Evolutionary conservation across 108 stramenopile genomes (phyloP).

Genomic region (Hondaea fermentalgiana): DNA sequence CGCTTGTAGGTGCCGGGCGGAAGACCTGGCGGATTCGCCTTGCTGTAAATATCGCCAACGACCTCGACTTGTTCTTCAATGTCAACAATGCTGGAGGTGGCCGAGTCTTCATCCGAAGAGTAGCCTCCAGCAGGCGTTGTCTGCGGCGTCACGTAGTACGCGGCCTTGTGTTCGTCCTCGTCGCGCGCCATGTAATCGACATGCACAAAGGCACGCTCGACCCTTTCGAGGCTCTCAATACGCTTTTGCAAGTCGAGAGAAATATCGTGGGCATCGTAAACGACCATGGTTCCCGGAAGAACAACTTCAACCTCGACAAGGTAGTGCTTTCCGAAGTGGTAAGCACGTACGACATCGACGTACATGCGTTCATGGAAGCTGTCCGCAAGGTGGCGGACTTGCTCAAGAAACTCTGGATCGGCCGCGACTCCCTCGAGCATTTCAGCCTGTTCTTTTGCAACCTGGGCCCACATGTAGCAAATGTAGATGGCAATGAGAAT

Average conservation of each 20-base stretch:
- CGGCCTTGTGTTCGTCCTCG: slow-evolving; percentile 72
- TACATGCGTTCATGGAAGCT: slow-evolving; percentile 67
- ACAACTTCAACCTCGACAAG: slow-evolving; percentile 87
- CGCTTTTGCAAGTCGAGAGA: slow-evolving; percentile 88
- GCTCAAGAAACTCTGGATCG: slow-evolving; percentile 72
- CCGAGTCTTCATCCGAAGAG: not conserved
- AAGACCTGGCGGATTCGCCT: not conserved
- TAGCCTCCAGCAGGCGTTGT: not conserved
- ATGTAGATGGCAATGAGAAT: slow-evolving; percentile 79
- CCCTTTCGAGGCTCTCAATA: slow-evolving; percentile 75
- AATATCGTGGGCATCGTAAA: slow-evolving; percentile 78
- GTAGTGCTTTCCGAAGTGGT: slow-evolving; percentile 88
- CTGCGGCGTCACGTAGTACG: slow-evolving; percentile 9
- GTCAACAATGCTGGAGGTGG: not conserved
- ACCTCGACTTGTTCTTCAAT: not conserved
- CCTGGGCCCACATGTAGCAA: slow-evolving; percentile 73
- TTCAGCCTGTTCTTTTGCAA: slow-evolving; percentile 79
- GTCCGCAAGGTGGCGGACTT: slow-evolving; percentile 60
- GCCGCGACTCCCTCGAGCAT: slow-evolving; percentile 80
- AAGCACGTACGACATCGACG: slow-evolving; percentile 74
- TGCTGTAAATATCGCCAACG: not conserved
- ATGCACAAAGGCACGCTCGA: slow-evolving; percentile 90
- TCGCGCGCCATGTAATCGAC: slow-evolving; percentile 79
- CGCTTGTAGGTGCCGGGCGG: not conserved
- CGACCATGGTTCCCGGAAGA: slow-evolving; percentile 61